A percentile compares a stretch with the other conserved stretches of the same genome.
phyloP scores from a whole-genome alignment of 345 rosid genomes.

The Carallia brachiata region DNA sequence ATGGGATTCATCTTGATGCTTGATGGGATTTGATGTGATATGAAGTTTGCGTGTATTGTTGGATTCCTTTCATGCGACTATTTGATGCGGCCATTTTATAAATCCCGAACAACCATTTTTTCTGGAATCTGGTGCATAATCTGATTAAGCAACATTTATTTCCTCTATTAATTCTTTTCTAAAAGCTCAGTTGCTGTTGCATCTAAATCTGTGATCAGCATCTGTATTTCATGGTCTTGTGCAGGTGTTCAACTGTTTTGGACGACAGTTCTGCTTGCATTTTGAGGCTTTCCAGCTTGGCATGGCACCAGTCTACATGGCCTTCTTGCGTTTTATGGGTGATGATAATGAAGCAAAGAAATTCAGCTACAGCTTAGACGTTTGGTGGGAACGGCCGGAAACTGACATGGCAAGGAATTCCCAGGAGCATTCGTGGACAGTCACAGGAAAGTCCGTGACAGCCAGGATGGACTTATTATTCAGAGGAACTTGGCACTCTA shows the following conservation, averaged over 20 bases:
- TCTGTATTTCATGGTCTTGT: background rate
- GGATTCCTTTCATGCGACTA: background rate
- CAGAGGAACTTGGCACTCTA: constrained; percentile 79
- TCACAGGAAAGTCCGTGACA: constrained; percentile 83
- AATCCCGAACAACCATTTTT: background rate
- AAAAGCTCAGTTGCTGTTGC: background rate
- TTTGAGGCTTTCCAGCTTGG: constrained; percentile 93
- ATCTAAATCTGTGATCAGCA: background rate
- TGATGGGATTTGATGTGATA: background rate
- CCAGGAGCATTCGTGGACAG: constrained; percentile 85
- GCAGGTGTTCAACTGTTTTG: constrained; percentile 91
- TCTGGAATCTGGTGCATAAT: background rate
- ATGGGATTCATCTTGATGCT: background rate
- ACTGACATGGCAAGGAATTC: constrained; percentile 81
- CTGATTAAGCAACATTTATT: background rate
- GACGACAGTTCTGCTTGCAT: constrained; percentile 87
- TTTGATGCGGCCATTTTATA: background rate
- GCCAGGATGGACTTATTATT: constrained; percentile 79
- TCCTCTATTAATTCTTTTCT: background rate
- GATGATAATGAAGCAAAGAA: constrained; percentile 82
- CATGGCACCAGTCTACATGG: constrained; percentile 81
- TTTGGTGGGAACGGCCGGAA: constrained; percentile 74
- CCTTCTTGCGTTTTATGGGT: constrained; percentile 89
- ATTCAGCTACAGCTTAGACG: constrained; percentile 81
- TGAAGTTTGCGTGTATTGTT: background rate